phyloP scores from a whole-genome alignment of 192 early-diverging fungal genomes.

The Neocallimastix lanati region DNA sequence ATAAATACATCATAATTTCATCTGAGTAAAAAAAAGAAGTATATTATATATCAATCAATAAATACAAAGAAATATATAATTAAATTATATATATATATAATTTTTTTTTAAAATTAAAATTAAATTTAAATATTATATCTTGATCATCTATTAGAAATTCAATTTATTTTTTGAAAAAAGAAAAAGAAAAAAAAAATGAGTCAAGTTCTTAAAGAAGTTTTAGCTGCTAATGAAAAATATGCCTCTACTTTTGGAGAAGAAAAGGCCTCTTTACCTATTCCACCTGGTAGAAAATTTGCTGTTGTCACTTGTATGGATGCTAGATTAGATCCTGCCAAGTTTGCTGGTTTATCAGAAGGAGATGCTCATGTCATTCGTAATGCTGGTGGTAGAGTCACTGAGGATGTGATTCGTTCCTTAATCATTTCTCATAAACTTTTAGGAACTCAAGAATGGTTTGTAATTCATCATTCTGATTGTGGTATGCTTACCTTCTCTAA shows the following conservation, averaged over 20 bases:
- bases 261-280: slow-evolving; percentile 12
- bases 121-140: too few species aligned
- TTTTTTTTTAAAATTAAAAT: too few species aligned
- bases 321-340: slow-evolving; percentile 12
- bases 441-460: slow-evolving; percentile 13
- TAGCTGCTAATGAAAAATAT: slow-evolving; percentile 12
- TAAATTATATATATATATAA: too few species aligned
- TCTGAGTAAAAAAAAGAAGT: too few species aligned
- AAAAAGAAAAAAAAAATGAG: neutral
- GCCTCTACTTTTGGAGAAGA: slow-evolving; percentile 9
- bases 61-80: too few species aligned
- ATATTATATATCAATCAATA: too few species aligned
- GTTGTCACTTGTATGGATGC: slow-evolving; percentile 22
- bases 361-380: slow-evolving; percentile 24
- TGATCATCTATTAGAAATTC: too few species aligned
- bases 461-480: slow-evolving; percentile 16
- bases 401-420: slow-evolving; percentile 16
- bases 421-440: slow-evolving; percentile 20
- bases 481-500: slow-evolving; percentile 21
- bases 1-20: too few species aligned
- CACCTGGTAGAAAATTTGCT: slow-evolving; percentile 17
- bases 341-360: slow-evolving; percentile 15
- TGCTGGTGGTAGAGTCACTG: slow-evolving; percentile 12
- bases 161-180: too few species aligned
- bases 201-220: slow-evolving; percentile 7